These are phyloP conservation scores for Patellifolia procumbens DNA, from an alignment of 179 eudicot species.

Conservation along the genomic window DNA sequence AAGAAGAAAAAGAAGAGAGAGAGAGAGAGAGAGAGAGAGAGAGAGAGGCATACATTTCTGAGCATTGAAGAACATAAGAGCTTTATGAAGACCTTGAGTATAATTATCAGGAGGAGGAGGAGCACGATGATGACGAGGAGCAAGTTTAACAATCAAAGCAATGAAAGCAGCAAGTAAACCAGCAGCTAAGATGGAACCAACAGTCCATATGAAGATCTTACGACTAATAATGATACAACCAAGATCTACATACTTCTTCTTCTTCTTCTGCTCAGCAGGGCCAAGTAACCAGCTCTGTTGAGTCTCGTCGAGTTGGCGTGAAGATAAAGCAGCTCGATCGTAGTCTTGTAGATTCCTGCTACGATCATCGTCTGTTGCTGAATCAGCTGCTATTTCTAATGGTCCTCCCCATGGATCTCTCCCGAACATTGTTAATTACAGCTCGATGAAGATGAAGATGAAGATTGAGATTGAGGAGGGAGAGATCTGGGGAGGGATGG, in stretches of 20 bases:
- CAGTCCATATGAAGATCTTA: constrained; percentile 68
- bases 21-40: no score
- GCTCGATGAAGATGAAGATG: neutral
- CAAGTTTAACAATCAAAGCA: constrained; percentile 60
- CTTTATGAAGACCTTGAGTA: constrained; percentile 68
- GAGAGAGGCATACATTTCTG: constrained; percentile 62
- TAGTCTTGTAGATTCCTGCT: constrained; percentile 80
- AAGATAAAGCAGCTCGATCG: constrained; percentile 71
- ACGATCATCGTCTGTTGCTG: constrained; percentile 57
- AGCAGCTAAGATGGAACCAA: constrained; percentile 60
- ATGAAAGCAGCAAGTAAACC: constrained; percentile 58
- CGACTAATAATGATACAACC: constrained; percentile 78
- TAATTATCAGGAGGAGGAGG: constrained; percentile 83
- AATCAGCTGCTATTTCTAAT: constrained; percentile 24
- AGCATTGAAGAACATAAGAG: constrained; percentile 95
- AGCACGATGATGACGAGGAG: constrained; percentile 55
- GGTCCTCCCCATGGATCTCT: constrained; percentile 31
- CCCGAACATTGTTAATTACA: constrained; percentile 16
- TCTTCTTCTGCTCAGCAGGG: constrained; percentile 81
- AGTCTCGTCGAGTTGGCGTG: constrained; percentile 76
- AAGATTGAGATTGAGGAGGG: neutral
- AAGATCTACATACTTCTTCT: constrained; percentile 81
- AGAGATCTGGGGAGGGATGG: neutral
- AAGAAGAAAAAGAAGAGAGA: neutral
- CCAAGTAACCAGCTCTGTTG: constrained; percentile 91